Evolutionary conservation across 1,284 basidiomycete genomes (phyloP).

Genomic region (Sanghuangporus weigelae): DNA sequence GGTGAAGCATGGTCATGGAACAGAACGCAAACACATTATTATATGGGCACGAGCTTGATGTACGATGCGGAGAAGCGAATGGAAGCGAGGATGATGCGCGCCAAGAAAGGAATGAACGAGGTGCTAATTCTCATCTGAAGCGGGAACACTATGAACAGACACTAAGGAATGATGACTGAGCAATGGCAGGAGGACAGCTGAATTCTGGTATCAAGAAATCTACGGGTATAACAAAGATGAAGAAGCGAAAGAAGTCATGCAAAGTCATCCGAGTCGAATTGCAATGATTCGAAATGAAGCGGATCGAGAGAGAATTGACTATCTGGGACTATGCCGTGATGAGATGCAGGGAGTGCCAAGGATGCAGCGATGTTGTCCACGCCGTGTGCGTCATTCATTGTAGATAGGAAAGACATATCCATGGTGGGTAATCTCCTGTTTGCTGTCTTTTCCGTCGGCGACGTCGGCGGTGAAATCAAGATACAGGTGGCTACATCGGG

Average conservation of each 20-base stretch:
- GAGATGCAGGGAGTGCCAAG: conserved; percentile 5
- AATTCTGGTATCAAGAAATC: conserved; percentile 3
- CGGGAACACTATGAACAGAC: too few species aligned
- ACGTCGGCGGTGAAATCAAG: neutral
- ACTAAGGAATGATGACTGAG: neutral
- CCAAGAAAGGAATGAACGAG: neutral
- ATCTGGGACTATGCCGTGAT: neutral
- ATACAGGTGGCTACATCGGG: conserved; percentile 4
- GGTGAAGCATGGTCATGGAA: neutral
- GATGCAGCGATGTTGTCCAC: conserved; percentile 15
- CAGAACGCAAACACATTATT: too few species aligned
- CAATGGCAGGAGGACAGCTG: neutral
- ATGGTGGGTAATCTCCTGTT: neutral
- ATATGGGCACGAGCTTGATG: neutral
- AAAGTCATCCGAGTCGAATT: conserved; percentile 16
- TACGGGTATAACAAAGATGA: conserved; percentile 7
- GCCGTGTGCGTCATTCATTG: neutral
- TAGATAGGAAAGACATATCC: neutral
- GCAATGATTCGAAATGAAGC: conserved; percentile 16
- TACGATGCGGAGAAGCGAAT: neutral
- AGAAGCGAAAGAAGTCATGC: conserved; percentile 1
- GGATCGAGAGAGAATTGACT: conserved; percentile 5
- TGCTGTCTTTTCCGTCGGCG: neutral
- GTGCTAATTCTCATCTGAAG: neutral
- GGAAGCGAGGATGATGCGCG: neutral